Evolutionary conservation across 768 basidiomycete species (phyloP).

Genomic region (Exsudoporus frostii): DNA sequence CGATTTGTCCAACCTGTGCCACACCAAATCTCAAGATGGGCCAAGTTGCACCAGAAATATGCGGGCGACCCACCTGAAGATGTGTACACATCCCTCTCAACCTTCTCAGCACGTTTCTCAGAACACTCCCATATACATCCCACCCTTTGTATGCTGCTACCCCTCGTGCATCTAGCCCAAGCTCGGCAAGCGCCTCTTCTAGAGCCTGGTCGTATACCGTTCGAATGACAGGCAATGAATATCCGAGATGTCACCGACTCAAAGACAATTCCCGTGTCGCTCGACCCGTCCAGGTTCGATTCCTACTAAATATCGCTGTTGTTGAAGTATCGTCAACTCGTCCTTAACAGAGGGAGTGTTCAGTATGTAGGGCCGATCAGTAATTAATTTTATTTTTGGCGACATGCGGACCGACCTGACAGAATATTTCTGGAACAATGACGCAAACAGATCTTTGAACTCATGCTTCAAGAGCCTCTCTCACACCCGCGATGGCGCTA

Average conservation of each 20-base stretch:
- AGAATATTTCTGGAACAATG: conserved; percentile 65
- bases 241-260: background rate
- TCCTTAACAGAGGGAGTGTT: conserved; percentile 62
- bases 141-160: conserved; percentile 62
- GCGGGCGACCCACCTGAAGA: conserved; percentile 50
- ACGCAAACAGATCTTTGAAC: conserved; percentile 21
- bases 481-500: too few relatives aligned
- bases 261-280: conserved; percentile 48
- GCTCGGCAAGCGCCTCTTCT: conserved; percentile 54
- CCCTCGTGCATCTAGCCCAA: conserved; percentile 73
- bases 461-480: too few relatives aligned
- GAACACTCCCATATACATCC: conserved; percentile 55
- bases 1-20: conserved; percentile 62
- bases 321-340: conserved; percentile 84
- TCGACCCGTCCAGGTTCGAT: conserved; percentile 79
- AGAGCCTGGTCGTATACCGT: conserved; percentile 81
- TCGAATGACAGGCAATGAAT: background rate
- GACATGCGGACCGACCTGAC: conserved; percentile 50
- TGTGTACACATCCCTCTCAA: conserved; percentile 88
- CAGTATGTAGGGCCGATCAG: conserved; percentile 34
- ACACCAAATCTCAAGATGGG: background rate
- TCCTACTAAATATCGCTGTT: conserved; percentile 73
- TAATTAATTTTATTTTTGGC: too few relatives aligned
- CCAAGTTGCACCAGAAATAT: background rate
- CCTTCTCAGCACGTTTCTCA: conserved; percentile 63